Percentiles rank a stretch among this genome's conserved stretches.
Conservation (phyloP, 2,329 filamentous ascomycete species). For the Hansfordia pulvinata region DNA sequence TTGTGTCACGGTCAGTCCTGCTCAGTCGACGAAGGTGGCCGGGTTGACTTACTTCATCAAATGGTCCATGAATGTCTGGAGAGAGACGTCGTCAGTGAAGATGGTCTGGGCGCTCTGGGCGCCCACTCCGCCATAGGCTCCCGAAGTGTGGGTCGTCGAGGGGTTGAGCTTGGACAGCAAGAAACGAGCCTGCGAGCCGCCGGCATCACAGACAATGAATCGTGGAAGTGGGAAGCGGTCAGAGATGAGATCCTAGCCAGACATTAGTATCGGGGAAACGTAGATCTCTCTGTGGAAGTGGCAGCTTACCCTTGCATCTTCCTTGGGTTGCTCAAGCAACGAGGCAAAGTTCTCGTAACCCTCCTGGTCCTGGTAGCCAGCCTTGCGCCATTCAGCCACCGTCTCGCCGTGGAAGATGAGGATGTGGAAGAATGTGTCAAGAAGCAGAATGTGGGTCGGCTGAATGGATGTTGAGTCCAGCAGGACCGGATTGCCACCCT, state of each 20-base stretch:
- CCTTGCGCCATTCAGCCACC: slow-evolving; percentile 94
- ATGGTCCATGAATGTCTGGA: slow-evolving; percentile 99
- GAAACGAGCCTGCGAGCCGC: slow-evolving; percentile 94
- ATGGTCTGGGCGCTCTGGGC: slow-evolving; percentile 89
- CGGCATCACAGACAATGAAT: slow-evolving; percentile 98
- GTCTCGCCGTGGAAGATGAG: slow-evolving; percentile 98
- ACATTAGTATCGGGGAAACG: slow-evolving; percentile 10
- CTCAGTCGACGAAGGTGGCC: too few species aligned
- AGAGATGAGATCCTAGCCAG: slow-evolving; percentile 74
- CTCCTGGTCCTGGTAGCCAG: slow-evolving; percentile 94
- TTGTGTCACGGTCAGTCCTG: slow-evolving; percentile 10
- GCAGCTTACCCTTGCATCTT: slow-evolving; percentile 76
- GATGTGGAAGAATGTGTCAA: slow-evolving; percentile 99
- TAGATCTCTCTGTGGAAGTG: slow-evolving; percentile 2
- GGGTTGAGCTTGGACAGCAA: slow-evolving; percentile 94
- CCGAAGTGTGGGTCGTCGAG: slow-evolving; percentile 89
- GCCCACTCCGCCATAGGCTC: slow-evolving; percentile 78
- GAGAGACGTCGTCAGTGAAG: slow-evolving; percentile 94
- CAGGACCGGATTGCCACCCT: slow-evolving; percentile 83
- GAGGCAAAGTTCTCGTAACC: slow-evolving; percentile 93
- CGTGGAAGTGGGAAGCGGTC: slow-evolving; percentile 96
- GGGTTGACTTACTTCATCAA: slow-evolving; percentile 97
- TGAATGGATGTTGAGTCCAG: slow-evolving; percentile 95
- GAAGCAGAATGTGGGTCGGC: slow-evolving; percentile 78
- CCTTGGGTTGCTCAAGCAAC: slow-evolving; percentile 84